Percentiles rank a stretch among this genome's conserved stretches.
phyloP scores from a whole-genome alignment of 2,329 filamentous ascomycete species.

The Trichothecium sympodiale region DNA sequence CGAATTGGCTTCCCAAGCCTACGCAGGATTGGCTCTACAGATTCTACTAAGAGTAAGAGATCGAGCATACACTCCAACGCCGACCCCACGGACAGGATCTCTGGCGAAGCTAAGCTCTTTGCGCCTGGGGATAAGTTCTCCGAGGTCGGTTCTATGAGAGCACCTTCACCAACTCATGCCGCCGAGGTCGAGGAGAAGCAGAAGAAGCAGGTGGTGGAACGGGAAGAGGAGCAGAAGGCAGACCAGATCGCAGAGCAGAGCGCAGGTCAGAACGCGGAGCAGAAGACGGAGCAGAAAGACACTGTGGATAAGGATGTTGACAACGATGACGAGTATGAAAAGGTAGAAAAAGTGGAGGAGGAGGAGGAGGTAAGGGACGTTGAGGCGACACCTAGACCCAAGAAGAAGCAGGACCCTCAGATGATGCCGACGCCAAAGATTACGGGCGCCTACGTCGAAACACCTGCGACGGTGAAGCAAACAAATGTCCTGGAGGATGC shows the following conservation, averaged over 20 bases:
- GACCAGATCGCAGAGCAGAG: no score
- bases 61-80: conserved; percentile 38
- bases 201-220: conserved; percentile 1
- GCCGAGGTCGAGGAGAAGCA: conserved; percentile 19
- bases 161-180: conserved; percentile 28
- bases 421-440: conserved; percentile 42
- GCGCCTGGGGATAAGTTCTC: conserved; percentile 43
- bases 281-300: no score
- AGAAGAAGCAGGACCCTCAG: conserved; percentile 29
- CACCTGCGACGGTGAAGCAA: conserved; percentile 35
- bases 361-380: conserved; percentile 14
- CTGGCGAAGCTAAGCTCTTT: conserved; percentile 45
- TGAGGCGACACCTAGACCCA: conserved; percentile 36
- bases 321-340: conserved; percentile 2
- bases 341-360: no score
- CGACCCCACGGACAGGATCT: conserved; percentile 45
- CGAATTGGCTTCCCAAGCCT: conserved; percentile 37
- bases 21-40: conserved; percentile 29
- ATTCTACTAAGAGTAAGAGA: conserved; percentile 36
- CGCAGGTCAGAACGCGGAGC: no score
- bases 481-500: conserved; percentile 13
- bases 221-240: conserved; percentile 12
- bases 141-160: conserved; percentile 41
- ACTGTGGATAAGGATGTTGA: no score
- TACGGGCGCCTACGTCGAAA: conserved; percentile 46